phyloP scores from a whole-genome alignment of 2,329 filamentous ascomycete species.

The Diaporthe sp. region DNA sequence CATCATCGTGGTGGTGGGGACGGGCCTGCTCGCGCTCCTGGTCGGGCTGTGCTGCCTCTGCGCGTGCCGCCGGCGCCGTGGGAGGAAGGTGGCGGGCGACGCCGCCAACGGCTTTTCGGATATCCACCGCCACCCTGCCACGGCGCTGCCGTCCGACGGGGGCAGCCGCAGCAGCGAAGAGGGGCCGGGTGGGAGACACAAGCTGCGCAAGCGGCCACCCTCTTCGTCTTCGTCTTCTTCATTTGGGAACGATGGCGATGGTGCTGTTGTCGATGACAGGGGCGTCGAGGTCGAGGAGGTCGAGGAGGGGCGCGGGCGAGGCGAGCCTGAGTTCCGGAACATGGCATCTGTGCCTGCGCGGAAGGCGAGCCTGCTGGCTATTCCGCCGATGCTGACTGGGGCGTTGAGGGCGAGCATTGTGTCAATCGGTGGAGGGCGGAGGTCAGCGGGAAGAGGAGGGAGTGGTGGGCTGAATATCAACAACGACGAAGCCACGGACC shows the following conservation, averaged over 20 bases:
- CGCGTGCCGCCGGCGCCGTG: constrained; percentile 39
- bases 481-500: neutral
- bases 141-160: constrained; percentile 1
- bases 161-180: constrained; percentile 34
- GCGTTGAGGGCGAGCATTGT: constrained; percentile 29
- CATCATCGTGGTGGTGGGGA: constrained; percentile 63
- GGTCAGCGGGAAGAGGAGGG: neutral
- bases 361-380: constrained; percentile 32
- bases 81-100: neutral
- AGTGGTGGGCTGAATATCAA: constrained; percentile 19
- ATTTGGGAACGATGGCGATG: neutral
- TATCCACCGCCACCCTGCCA: neutral
- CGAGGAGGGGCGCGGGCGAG: constrained; percentile 23
- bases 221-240: neutral
- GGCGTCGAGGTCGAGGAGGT: constrained; percentile 7
- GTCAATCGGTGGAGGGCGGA: constrained; percentile 18
- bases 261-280: neutral
- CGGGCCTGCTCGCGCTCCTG: constrained; percentile 61
- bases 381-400: constrained; percentile 47
- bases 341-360: constrained; percentile 27
- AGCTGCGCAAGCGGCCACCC: constrained; percentile 34
- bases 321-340: constrained; percentile 42
- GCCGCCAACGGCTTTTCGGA: neutral
- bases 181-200: neutral
- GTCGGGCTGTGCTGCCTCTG: constrained; percentile 55